Evolutionary conservation across 2,329 filamentous ascomycete species (phyloP).

Genomic region (Fusarium abutilonis): DNA sequence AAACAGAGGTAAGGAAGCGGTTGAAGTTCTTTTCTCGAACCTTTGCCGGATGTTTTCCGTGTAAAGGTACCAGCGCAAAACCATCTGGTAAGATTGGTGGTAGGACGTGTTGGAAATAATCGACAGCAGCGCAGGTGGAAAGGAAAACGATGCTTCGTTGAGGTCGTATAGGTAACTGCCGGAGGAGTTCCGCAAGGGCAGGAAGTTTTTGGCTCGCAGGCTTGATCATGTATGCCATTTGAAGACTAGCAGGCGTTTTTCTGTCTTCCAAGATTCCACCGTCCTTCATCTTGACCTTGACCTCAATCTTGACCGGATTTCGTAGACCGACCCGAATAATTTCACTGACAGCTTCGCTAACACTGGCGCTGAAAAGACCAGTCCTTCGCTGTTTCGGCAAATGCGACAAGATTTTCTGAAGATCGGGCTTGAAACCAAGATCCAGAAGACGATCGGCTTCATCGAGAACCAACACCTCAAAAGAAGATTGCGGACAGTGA

Average conservation of each 20-base stretch:
- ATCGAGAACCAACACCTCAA: conserved; percentile 91
- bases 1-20: conserved; percentile 78
- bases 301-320: conserved; percentile 94
- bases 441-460: conserved; percentile 94
- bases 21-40: conserved; percentile 89
- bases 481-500: conserved; percentile 86
- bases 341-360: conserved; percentile 94
- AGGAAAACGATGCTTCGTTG: conserved; percentile 91
- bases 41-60: conserved; percentile 90
- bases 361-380: conserved; percentile 91
- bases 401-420: conserved; percentile 84
- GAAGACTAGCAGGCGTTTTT: conserved; percentile 88
- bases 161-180: conserved; percentile 74
- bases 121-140: conserved; percentile 92
- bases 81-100: conserved; percentile 74
- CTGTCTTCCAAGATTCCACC: conserved; percentile 79
- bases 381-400: conserved; percentile 94
- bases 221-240: conserved; percentile 84
- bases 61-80: conserved; percentile 80
- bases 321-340: conserved; percentile 90
- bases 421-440: conserved; percentile 90
- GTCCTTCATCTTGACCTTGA: conserved; percentile 82
- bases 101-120: conserved; percentile 88
- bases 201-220: conserved; percentile 84
- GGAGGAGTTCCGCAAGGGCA: conserved; percentile 74